Evolutionary conservation across 768 basidiomycete species (phyloP), one percentile per base, ranked within the genome.

Genomic region (Termitomyces sp.): DNA sequence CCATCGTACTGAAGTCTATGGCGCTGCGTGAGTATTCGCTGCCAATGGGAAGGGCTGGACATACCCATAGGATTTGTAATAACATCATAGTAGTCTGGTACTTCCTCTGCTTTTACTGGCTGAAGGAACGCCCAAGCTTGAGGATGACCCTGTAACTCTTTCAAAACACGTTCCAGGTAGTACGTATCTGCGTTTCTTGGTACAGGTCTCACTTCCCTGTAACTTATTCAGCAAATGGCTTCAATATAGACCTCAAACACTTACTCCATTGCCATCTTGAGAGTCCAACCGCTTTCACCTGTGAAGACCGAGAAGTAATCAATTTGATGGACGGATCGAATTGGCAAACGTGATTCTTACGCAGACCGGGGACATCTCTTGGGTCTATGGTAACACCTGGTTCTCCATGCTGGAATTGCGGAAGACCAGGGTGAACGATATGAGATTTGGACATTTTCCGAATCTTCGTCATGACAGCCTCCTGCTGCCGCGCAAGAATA

Each of bases 261-360:
- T 71, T 72, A 93, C 91, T 81, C 81, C 49, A 86, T 79, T 58
- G 87, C 83, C 84, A 94, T 90, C 59, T 87, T 87, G 9, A 88
- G 86, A 48, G 89, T 91, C 97, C 97, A 98, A 1, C 95, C 94
- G 61, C 89, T 94, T 73, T 96, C 94, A 45, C 85, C 94, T 94
- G 48, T 7, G 8, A 48, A 48, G 6, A 62, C 16, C n/a, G 33
- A 50, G 15, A 20, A 32, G 57, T 40, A 24, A 62, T 44, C 16
- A 66, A 58, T 50, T 45, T 49, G 36, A 58, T 48, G 40, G 55
- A 12, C 59, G 57, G 35, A 54, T 57, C 0, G 36, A 22, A 59
- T 42, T 39, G 51, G 59, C 36, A 51, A 55, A 46, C 59, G 46
- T 68, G 58, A 51, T 53, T 54, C 88, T 72, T 75, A 93, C 92